Percentiles rank a stretch among this genome's conserved stretches.
Conservation (phyloP, 495 filamentous ascomycete genomes). For the Staphylotrichum tortipilum region DNA sequence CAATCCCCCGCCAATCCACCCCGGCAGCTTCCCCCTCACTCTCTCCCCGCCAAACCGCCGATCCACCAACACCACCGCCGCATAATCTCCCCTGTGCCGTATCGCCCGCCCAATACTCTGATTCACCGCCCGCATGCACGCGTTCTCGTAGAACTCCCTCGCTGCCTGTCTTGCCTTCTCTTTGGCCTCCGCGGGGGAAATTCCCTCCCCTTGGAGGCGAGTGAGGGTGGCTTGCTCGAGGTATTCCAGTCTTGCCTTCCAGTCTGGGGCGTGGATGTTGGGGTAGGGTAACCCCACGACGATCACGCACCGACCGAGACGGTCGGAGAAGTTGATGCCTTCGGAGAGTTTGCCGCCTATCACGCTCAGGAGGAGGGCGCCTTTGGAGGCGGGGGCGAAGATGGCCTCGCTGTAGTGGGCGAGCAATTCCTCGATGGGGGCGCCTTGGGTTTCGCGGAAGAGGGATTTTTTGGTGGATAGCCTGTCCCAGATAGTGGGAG, state of each 20-base stretch:
- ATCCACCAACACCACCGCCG: slow-evolving; percentile 80
- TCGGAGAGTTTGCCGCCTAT: slow-evolving; percentile 91
- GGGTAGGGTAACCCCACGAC: slow-evolving; percentile 90
- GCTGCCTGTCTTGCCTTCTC: slow-evolving; percentile 54
- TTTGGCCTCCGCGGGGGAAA: slow-evolving; percentile 9
- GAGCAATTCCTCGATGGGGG: slow-evolving; percentile 57
- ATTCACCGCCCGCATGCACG: slow-evolving; percentile 94
- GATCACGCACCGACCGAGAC: slow-evolving; percentile 76
- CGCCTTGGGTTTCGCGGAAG: slow-evolving; percentile 56
- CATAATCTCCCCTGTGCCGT: slow-evolving; percentile 79
- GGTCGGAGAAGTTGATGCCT: slow-evolving; percentile 96
- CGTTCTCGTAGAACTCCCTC: slow-evolving; percentile 85
- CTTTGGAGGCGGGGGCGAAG: slow-evolving; percentile 32
- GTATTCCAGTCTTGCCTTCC: slow-evolving; percentile 85
- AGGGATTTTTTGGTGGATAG: slow-evolving; percentile 55
- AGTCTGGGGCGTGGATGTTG: slow-evolving; percentile 80
- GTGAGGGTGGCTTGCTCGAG: slow-evolving; percentile 52
- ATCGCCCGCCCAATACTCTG: slow-evolving; percentile 93
- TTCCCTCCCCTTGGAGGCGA: no score
- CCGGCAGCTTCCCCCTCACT: slow-evolving; percentile 72
- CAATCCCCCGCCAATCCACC: slow-evolving; percentile 72
- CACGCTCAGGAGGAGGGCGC: slow-evolving; percentile 84
- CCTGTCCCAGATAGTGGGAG: slow-evolving; percentile 42
- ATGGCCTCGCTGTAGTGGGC: slow-evolving; percentile 63
- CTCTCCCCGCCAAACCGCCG: slow-evolving; percentile 58